These are phyloP conservation scores for Tuber calosporum DNA, from an alignment of 495 filamentous ascomycete species.

Conservation along the genomic window DNA sequence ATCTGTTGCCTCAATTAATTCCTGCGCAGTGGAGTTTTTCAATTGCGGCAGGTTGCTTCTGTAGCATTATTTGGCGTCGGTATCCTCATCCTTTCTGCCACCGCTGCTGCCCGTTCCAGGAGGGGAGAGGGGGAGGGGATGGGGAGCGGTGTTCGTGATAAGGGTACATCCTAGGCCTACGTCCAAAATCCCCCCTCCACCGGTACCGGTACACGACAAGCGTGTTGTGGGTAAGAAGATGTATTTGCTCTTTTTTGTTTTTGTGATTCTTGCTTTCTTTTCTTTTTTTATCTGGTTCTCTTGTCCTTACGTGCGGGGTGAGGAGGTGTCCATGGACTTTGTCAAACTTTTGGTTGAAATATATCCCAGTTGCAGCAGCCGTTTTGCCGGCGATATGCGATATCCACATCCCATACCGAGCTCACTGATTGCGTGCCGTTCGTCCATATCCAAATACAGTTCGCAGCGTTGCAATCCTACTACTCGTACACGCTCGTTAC, in stretches of 20 bases:
- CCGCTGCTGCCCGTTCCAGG: neutral
- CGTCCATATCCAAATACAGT: conserved; percentile 21
- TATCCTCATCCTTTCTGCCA: neutral
- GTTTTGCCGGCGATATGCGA: conserved; percentile 10
- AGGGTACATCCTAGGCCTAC: conserved; percentile 19
- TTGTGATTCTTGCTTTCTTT: conserved; percentile 10
- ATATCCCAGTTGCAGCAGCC: conserved; percentile 36
- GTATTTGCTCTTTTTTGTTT: conserved; percentile 27
- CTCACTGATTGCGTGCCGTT: conserved; percentile 27
- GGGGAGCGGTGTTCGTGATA: conserved; percentile 17
- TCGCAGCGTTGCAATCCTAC: conserved; percentile 19
- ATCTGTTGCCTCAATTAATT: conserved; percentile 26
- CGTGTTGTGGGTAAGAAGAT: conserved; percentile 24
- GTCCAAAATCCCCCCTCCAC: conserved; percentile 9
- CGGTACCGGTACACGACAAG: conserved; percentile 3
- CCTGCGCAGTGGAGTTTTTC: conserved; percentile 28
- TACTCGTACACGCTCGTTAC: conserved; percentile 17
- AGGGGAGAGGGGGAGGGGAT: conserved; percentile 3
- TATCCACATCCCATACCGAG: conserved; percentile 33
- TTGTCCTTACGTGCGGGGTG: neutral
- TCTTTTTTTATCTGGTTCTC: conserved; percentile 22
- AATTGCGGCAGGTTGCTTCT: conserved; percentile 32
- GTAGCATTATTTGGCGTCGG: conserved; percentile 25
- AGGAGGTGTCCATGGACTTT: conserved; percentile 11
- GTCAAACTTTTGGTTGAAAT: conserved; percentile 34